Conservation (phyloP, 2,329 filamentous ascomycete species). For the Exophiala sp. region DNA sequence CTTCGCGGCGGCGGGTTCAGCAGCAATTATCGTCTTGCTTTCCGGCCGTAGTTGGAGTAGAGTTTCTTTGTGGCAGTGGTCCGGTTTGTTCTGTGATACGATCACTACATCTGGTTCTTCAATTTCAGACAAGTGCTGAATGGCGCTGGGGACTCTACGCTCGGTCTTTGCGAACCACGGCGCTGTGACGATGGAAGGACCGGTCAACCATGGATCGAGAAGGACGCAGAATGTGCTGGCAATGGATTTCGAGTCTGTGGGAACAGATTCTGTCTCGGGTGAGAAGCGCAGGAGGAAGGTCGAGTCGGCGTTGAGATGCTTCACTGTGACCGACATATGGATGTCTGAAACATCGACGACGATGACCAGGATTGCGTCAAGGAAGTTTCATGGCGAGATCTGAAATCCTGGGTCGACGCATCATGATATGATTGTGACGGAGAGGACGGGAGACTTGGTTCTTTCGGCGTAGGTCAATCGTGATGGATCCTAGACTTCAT, state of each 20-base stretch:
- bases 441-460: no score
- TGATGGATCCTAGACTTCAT: no score
- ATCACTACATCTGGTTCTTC: slow-evolving; percentile 55
- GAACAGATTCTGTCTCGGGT: slow-evolving; percentile 11
- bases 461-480: no score
- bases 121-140: slow-evolving; percentile 56
- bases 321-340: slow-evolving; percentile 26
- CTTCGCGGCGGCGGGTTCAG: slow-evolving; percentile 62
- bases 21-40: slow-evolving; percentile 61
- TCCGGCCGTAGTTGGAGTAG: slow-evolving; percentile 59
- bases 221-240: slow-evolving; percentile 57
- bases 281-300: slow-evolving; percentile 35
- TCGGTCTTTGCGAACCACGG: slow-evolving; percentile 59
- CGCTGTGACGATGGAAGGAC: slow-evolving; percentile 58
- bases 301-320: slow-evolving; percentile 32
- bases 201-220: slow-evolving; percentile 68
- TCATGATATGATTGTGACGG: no score
- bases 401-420: no score
- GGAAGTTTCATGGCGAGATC: no score
- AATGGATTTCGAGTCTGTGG: slow-evolving; percentile 12
- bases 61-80: slow-evolving; percentile 69
- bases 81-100: slow-evolving; percentile 60
- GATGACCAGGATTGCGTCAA: no score
- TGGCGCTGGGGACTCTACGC: slow-evolving; percentile 54
- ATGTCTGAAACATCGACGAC: no score